Evolutionary conservation across 2,329 filamentous ascomycete genomes (phyloP).

Genomic region (Ascosphaera acerosa): DNA sequence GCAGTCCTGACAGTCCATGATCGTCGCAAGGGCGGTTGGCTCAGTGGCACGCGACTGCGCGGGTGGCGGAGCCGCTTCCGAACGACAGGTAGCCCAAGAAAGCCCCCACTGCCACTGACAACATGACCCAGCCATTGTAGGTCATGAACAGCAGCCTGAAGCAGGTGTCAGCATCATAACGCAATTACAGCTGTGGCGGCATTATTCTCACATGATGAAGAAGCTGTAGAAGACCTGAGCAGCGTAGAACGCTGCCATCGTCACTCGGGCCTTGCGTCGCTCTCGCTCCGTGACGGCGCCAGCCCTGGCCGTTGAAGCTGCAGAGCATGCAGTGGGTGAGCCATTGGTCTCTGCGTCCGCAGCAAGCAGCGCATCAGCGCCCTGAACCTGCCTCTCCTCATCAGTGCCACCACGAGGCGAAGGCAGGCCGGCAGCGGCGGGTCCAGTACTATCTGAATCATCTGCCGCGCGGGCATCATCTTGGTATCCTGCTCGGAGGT

Average conservation of each 20-base stretch:
- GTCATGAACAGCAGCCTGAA: constrained; percentile 93
- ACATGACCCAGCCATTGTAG: constrained; percentile 98
- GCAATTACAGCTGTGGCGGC: too few relatives aligned
- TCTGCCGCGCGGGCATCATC: too few relatives aligned
- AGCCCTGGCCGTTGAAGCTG: background rate
- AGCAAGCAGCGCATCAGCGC: too few relatives aligned
- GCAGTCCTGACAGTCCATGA: too few relatives aligned
- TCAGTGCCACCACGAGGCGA: too few relatives aligned
- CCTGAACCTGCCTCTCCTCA: too few relatives aligned
- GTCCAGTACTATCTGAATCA: too few relatives aligned
- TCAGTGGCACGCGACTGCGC: constrained; percentile 80
- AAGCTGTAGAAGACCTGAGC: constrained; percentile 96
- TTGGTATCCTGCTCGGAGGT: too few relatives aligned
- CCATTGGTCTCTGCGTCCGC: background rate
- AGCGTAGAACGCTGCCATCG: constrained; percentile 67
- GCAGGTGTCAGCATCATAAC: too few relatives aligned
- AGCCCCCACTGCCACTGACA: constrained; percentile 66
- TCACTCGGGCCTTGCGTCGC: constrained; percentile 39
- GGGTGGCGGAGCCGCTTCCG: constrained; percentile 44
- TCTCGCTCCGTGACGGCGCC: background rate
- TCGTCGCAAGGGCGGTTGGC: background rate
- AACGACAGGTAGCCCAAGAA: constrained; percentile 74
- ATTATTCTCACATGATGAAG: constrained; percentile 95
- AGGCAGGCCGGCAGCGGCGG: too few relatives aligned
- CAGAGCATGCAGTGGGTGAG: background rate